Conservation (phyloP, 169 alveolate species). For the Plasmodium reichenowi region DNA sequence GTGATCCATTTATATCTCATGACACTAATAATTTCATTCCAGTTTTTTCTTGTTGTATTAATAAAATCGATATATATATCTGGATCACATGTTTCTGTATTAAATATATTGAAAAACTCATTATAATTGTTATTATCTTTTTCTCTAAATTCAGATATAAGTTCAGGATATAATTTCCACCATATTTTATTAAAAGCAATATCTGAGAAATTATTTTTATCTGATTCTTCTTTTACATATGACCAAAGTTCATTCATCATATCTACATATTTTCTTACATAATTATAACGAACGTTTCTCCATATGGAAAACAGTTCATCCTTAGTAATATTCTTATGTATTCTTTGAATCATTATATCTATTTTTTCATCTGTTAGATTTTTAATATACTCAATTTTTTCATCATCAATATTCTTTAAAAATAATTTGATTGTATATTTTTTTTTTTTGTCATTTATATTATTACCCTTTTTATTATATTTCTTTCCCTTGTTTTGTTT, state of each 20-base stretch:
- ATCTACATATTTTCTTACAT: neutral
- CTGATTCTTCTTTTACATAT: neutral
- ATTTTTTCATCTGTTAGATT: too few relatives aligned
- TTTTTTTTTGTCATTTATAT: too few relatives aligned
- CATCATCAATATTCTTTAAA: too few relatives aligned
- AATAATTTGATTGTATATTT: too few relatives aligned
- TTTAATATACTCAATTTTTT: too few relatives aligned
- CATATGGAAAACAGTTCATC: slow-evolving; percentile 13
- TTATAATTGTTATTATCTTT: neutral
- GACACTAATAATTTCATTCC: neutral
- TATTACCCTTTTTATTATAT: too few relatives aligned
- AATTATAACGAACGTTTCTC: slow-evolving; percentile 13
- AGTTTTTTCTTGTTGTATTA: neutral
- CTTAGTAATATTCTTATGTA: neutral
- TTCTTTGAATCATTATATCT: too few relatives aligned
- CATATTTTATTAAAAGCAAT: slow-evolving; percentile 2
- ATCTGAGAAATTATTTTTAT: neutral
- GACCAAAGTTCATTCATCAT: slow-evolving; percentile 9
- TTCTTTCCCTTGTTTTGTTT: too few relatives aligned
- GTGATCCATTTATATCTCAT: slow-evolving; percentile 18
- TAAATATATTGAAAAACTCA: slow-evolving; percentile 11
- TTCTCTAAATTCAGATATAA: slow-evolving; percentile 20
- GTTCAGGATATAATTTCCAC: slow-evolving; percentile 5
- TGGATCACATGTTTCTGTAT: slow-evolving; percentile 3
- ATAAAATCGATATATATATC: slow-evolving; percentile 11